phyloP scores from a whole-genome alignment of 176 grass and related monocot genomes.

The Phragmites australis region DNA sequence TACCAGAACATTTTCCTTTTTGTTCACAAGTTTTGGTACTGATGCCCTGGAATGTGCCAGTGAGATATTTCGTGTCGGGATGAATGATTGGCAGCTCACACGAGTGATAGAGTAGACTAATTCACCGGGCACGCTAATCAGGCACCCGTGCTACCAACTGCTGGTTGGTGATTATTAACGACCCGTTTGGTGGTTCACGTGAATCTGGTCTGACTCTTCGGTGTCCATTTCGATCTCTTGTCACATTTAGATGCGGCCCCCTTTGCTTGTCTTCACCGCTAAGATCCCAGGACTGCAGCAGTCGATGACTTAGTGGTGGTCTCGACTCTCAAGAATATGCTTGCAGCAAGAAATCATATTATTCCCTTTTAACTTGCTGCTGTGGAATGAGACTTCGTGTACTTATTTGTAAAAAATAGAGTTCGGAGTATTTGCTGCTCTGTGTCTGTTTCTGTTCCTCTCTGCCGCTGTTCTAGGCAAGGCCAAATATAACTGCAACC shows the following conservation, averaged over 20 bases:
- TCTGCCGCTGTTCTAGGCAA: neutral
- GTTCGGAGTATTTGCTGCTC: too few relatives aligned
- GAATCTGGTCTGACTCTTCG: neutral
- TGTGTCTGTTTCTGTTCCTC: neutral
- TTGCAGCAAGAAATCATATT: conserved; percentile 25
- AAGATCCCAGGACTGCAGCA: conserved; percentile 10
- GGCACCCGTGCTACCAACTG: conserved; percentile 13
- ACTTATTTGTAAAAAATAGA: too few relatives aligned
- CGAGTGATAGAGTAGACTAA: neutral
- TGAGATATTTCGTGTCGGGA: conserved; percentile 38
- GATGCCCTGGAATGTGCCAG: conserved; percentile 4
- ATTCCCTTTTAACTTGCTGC: conserved; percentile 21
- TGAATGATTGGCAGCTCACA: conserved; percentile 25
- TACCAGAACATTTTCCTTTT: neutral
- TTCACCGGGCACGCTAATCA: conserved; percentile 31
- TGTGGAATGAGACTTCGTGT: neutral
- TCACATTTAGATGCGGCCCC: neutral
- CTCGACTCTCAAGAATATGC: conserved; percentile 49
- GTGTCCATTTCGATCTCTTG: neutral
- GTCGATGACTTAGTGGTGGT: neutral
- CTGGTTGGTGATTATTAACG: neutral
- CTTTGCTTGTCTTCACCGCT: conserved; percentile 44
- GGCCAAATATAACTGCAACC: neutral
- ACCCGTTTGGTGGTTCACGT: conserved; percentile 26
- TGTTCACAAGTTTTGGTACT: conserved; percentile 2